Conservation (phyloP, 805 yeast genomes). For the Citeromyces matritensis region DNA sequence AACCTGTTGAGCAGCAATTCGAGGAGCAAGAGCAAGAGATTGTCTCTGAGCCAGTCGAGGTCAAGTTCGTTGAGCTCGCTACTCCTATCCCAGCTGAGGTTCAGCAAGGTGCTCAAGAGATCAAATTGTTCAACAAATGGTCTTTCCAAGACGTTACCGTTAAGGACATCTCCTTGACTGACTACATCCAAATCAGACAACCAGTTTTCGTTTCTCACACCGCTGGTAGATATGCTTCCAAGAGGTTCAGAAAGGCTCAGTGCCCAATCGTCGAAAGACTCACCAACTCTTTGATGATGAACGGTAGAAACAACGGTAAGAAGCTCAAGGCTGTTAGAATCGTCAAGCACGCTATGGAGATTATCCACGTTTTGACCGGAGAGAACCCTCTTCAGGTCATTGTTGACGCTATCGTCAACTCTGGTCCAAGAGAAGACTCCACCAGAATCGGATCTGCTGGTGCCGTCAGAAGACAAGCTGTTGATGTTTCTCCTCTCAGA, state of each 20-base stretch:
- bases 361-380: slow-evolving; percentile 93
- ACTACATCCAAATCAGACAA: slow-evolving; percentile 94
- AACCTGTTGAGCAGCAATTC: slow-evolving; percentile 30
- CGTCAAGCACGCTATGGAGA: slow-evolving; percentile 98
- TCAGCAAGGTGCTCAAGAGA: slow-evolving; percentile 89
- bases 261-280: slow-evolving; percentile 98
- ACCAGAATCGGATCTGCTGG: slow-evolving; percentile 99
- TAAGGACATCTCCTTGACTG: slow-evolving; percentile 95
- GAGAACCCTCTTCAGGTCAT: slow-evolving; percentile 98
- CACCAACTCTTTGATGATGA: slow-evolving; percentile 99
- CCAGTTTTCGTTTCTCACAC: slow-evolving; percentile 98
- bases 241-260: slow-evolving; percentile 99
- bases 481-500: slow-evolving; percentile 99
- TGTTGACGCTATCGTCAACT: slow-evolving; percentile 98
- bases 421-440: slow-evolving; percentile 99
- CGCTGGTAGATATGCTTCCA: slow-evolving; percentile 98
- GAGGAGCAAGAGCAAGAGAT: slow-evolving; percentile 57
- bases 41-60: slow-evolving; percentile 73
- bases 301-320: slow-evolving; percentile 99
- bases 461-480: slow-evolving; percentile 99
- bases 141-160: slow-evolving; percentile 95
- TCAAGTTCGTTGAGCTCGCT: slow-evolving; percentile 74
- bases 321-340: slow-evolving; percentile 99
- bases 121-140: slow-evolving; percentile 99
- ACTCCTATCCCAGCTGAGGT: slow-evolving; percentile 95